A percentile compares a stretch with the other conserved stretches of the same genome.
These are phyloP conservation scores for Rossbeevera mucosa DNA, from an alignment of 768 basidiomycete species.

Conservation along the genomic window DNA sequence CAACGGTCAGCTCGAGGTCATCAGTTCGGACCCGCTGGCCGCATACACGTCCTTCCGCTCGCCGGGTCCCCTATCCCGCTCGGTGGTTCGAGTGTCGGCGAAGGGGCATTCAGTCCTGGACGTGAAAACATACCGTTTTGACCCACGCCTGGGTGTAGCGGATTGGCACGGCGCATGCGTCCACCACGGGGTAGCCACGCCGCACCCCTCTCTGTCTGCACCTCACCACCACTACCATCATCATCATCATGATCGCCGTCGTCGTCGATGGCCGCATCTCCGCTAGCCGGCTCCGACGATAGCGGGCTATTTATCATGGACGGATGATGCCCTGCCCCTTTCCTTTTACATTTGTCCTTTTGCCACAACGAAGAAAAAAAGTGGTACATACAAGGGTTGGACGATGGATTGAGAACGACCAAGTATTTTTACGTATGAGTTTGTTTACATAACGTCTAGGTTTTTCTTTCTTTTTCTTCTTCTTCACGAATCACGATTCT, in stretches of 20 bases:
- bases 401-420: conserved; percentile 15
- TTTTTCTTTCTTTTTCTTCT: background rate
- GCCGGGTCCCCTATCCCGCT: conserved; percentile 35
- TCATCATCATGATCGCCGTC: conserved; percentile 19
- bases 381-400: too few species aligned
- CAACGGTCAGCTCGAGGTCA: conserved; percentile 8
- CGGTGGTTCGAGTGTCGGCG: conserved; percentile 26
- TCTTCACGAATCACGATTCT: background rate
- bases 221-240: too few species aligned
- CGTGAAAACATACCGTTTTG: conserved; percentile 29
- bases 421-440: conserved; percentile 27
- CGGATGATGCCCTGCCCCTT: conserved; percentile 28
- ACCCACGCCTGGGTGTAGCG: conserved; percentile 26
- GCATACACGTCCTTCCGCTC: conserved; percentile 72
- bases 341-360: too few species aligned
- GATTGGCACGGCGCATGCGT: conserved; percentile 27
- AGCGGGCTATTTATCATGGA: conserved; percentile 76
- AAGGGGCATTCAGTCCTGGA: conserved; percentile 27
- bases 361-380: background rate
- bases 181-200: conserved; percentile 11
- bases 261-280: conserved; percentile 35
- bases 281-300: conserved; percentile 54
- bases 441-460: too few species aligned
- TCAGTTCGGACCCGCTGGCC: conserved; percentile 29
- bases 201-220: conserved; percentile 22